Evolutionary conservation across 73 alveolate genomes (phyloP), one percentile per base, ranked within the genome.

Genomic region (Tetrahymena malaccensis): DNA sequence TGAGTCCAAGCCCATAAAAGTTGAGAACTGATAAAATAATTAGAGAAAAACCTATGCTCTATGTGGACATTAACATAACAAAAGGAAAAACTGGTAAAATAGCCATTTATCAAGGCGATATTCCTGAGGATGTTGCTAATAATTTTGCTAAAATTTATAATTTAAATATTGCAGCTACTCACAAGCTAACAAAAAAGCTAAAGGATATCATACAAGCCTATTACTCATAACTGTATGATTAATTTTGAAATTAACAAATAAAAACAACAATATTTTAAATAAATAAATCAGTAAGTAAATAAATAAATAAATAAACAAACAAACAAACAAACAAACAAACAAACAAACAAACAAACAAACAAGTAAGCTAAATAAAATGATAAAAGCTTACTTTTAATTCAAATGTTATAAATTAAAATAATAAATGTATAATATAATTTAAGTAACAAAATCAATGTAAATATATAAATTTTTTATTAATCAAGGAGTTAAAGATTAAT

Each of bases 131-230:
- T 55, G 70, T 95, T 16, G 85, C 85, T 3, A 89, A 85, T 50
- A 95, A 95, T 89, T 95, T 95, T 95, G 95, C 97, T n/a, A 95
- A 55, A 85, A 95, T 94, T 95, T 85, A 35, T 9, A 89, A 50
- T 43, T 50, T n/a, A 70, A 70, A 31, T n/a, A 70, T 1, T 22
- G 17, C 43, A 27, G 89, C 89, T 22, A 70, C 40, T 8, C 37
- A 27, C 17, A 70, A 70, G 25, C 25, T 70, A 31, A 33, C 11
- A 7, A 70, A 70, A n/a, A 70, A 70, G 40, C 37, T 70, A 27
- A 31, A 70, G 37, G 89, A 70, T 31, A 70, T 70, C 34, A 27
- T 70, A 22, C 8, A 70, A 27, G 89, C 89, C 2, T 70, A 70
- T n/a, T 70, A 70, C 37, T 17, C 89, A 70, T 70, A 70, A 34